These are phyloP conservation scores for Tulasnella sp. DNA, from an alignment of 768 basidiomycete species.

Conservation along the genomic window DNA sequence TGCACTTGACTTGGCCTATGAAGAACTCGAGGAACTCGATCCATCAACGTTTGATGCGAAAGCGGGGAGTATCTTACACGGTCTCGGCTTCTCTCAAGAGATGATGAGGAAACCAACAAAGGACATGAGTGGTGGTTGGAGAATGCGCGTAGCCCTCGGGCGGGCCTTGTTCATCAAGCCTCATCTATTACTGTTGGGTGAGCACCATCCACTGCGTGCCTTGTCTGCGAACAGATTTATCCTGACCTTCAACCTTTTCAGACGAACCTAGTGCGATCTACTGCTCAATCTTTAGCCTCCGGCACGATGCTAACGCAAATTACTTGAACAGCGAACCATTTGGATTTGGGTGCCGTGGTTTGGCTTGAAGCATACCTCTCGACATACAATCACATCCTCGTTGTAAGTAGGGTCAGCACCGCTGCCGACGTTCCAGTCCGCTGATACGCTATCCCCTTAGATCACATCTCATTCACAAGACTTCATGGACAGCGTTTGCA, in stretches of 20 bases:
- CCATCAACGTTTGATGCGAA: slow-evolving; percentile 93
- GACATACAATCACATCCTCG: slow-evolving; percentile 97
- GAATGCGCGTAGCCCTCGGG: slow-evolving; percentile 97
- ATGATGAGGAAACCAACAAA: slow-evolving; percentile 98
- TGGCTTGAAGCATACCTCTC: slow-evolving; percentile 98
- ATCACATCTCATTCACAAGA: slow-evolving; percentile 98
- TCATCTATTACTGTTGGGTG: slow-evolving; percentile 90
- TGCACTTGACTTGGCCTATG: slow-evolving; percentile 84
- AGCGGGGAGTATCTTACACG: slow-evolving; percentile 93
- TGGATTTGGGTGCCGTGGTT: slow-evolving; percentile 96
- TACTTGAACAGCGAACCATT: slow-evolving; percentile 67
- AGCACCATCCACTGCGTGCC: slow-evolving; percentile 42
- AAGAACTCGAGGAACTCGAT: slow-evolving; percentile 96
- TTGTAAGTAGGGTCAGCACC: slow-evolving; percentile 40
- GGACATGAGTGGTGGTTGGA: slow-evolving; percentile 99
- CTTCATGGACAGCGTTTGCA: slow-evolving; percentile 98
- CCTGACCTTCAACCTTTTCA: slow-evolving; percentile 22
- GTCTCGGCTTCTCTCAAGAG: slow-evolving; percentile 81
- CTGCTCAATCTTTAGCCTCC: not conserved
- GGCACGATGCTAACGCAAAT: not conserved
- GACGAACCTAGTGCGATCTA: slow-evolving; percentile 33
- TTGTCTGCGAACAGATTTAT: not conserved
- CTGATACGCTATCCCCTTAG: not conserved
- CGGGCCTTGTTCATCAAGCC: slow-evolving; percentile 95
- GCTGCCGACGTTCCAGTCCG: not conserved